These are phyloP conservation scores for Jamesozyma jinghongensis DNA, from an alignment of 805 yeast genomes.

Conservation along the genomic window DNA sequence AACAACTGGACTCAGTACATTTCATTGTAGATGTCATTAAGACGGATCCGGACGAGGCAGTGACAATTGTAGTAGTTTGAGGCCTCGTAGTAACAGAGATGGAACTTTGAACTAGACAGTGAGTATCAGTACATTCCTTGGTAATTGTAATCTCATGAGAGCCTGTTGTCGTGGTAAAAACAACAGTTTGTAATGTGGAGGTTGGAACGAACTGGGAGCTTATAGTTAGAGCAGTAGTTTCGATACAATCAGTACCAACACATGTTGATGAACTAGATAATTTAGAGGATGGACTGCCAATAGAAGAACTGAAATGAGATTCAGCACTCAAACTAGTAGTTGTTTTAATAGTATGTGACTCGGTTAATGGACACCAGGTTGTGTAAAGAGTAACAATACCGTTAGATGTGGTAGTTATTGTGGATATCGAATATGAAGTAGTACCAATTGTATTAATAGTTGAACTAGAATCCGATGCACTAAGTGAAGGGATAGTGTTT, in stretches of 20 bases:
- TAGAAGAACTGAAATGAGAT: neutral
- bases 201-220: conserved; percentile 2
- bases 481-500: too few relatives aligned
- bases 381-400: conserved; percentile 34
- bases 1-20: conserved; percentile 5
- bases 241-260: neutral
- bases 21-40: conserved; percentile 1
- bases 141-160: neutral
- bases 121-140: neutral
- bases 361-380: conserved; percentile 34
- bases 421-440: conserved; percentile 12
- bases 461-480: too few relatives aligned
- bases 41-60: conserved; percentile 1
- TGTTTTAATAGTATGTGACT: neutral
- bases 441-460: neutral
- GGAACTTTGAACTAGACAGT: neutral
- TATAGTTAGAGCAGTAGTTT: conserved; percentile 2
- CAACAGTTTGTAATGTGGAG: neutral
- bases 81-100: neutral
- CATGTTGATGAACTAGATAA: neutral
- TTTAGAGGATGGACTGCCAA: neutral
- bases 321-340: neutral
- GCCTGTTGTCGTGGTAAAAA: conserved; percentile 1
- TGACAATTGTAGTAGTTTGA: conserved; percentile 1
- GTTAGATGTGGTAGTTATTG: conserved; percentile 24